These are phyloP conservation scores for Phytopythium ostracodes DNA, from an alignment of 352 stramenopile species.

Conservation along the genomic window DNA sequence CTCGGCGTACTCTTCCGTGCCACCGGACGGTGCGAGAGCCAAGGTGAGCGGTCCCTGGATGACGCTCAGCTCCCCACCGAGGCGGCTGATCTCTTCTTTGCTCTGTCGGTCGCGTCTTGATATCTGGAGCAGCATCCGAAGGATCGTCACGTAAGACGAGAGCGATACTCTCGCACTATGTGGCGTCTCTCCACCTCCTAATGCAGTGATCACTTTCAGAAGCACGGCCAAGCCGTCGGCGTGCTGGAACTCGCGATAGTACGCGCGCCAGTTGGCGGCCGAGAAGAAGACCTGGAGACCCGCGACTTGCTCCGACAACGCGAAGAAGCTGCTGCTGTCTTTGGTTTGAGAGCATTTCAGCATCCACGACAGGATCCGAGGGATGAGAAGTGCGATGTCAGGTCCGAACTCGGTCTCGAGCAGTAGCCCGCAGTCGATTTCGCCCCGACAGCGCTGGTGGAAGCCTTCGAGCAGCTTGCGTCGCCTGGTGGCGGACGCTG, in stretches of 20 bases:
- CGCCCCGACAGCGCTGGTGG: constrained; percentile 19
- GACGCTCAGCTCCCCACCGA: constrained; percentile 39
- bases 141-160: constrained; percentile 27
- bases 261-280: constrained; percentile 26
- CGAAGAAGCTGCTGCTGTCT: constrained; percentile 12
- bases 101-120: constrained; percentile 31
- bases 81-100: constrained; percentile 46
- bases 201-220: constrained; percentile 29
- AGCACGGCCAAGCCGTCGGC: constrained; percentile 45
- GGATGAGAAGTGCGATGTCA: constrained; percentile 50
- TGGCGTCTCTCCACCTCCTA: constrained; percentile 12
- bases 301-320: constrained; percentile 42
- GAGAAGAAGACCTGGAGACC: constrained; percentile 49
- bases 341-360: constrained; percentile 26
- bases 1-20: constrained; percentile 12
- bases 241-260: constrained; percentile 52
- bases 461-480: constrained; percentile 60
- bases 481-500: constrained; percentile 44
- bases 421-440: constrained; percentile 12
- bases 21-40: constrained; percentile 11
- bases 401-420: constrained; percentile 42
- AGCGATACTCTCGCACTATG: constrained; percentile 9
- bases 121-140: constrained; percentile 35
- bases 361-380: constrained; percentile 66
- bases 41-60: constrained; percentile 29